Percentiles rank a stretch among this genome's conserved stretches.
phyloP scores from a whole-genome alignment of 768 basidiomycete genomes.

The Saitozyma podzolica region DNA sequence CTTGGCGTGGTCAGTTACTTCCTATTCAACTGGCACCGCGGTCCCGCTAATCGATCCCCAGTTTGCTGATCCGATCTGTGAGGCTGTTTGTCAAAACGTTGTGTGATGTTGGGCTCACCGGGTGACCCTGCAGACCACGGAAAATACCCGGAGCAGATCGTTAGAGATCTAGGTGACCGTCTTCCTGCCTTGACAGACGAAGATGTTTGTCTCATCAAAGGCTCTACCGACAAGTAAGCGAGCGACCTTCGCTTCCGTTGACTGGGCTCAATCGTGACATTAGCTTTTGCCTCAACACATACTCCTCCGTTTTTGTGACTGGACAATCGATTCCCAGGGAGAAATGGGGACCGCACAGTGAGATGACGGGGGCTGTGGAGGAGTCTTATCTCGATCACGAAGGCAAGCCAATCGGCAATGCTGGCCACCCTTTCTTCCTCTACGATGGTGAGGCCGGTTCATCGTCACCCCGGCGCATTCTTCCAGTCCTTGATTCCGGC shows the following conservation, averaged over 20 bases:
- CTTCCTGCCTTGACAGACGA: constrained; percentile 28
- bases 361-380: too few relatives aligned
- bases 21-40: neutral
- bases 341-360: too few relatives aligned
- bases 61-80: constrained; percentile 36
- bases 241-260: neutral
- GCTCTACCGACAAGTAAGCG: constrained; percentile 37
- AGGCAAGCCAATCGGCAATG: constrained; percentile 16
- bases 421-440: constrained; percentile 16
- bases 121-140: constrained; percentile 7
- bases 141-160: neutral
- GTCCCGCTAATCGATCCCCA: constrained; percentile 1
- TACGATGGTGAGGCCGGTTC: constrained; percentile 15
- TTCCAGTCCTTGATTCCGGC: too few relatives aligned
- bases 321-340: too few relatives aligned
- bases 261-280: too few relatives aligned
- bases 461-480: too few relatives aligned
- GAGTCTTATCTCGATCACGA: too few relatives aligned
- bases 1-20: constrained; percentile 12
- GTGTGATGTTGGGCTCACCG: neutral
- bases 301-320: too few relatives aligned
- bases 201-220: constrained; percentile 35
- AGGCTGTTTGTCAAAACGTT: neutral
- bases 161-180: constrained; percentile 12
- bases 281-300: constrained; percentile 20